Evolutionary conservation across 306 rosid genomes (phyloP), one percentile per base, ranked within the genome.

Genomic region (Quercus suber): DNA sequence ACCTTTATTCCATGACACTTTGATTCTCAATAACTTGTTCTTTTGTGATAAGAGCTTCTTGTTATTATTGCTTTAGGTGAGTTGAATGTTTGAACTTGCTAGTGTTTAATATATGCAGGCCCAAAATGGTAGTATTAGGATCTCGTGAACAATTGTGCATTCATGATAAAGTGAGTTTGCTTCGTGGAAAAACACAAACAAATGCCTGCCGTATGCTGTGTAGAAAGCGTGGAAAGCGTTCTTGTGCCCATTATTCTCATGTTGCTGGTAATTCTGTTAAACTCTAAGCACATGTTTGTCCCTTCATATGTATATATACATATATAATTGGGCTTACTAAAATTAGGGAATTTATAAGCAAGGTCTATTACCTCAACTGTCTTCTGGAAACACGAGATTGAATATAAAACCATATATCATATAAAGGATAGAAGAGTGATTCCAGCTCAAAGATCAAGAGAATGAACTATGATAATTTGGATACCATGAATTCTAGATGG

Each of bases 141-240:
- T 94, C 99, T 80, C 91, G 97, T 75, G 97, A 94, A 85, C 97
- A 94, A 82, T 81, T 94, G 76, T 94, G 97, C 88, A 92, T 94
- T 84, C 92, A 94, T 77, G 97, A 92, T 33, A 75, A 90, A 49
- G 99, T 94, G 75, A 94, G 93, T 80, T 77, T 63, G 76, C 99
- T 94, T 69, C 82, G 19, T 15, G 97, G 99, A 25, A 91, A 79
- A 87, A 67, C 90, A 81, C 97, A 94, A 82, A 76, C 94, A 78
- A 91, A 89, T 82, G 97, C 92, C 58, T 92, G 99, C 68, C 97
- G 77, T 19, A 15, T 53, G 25, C 89, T 89, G 64, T 87, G 97
- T 76, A 89, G 89, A 81, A 90, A 73, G 81, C 82, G 85, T 41
- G 79, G 75, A 58, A 87, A 88, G 81, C 86, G 5, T 43, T 67